These are phyloP conservation scores for Malassezia yamatoensis DNA, from an alignment of 1,284 basidiomycete species.

Conservation along the genomic window DNA sequence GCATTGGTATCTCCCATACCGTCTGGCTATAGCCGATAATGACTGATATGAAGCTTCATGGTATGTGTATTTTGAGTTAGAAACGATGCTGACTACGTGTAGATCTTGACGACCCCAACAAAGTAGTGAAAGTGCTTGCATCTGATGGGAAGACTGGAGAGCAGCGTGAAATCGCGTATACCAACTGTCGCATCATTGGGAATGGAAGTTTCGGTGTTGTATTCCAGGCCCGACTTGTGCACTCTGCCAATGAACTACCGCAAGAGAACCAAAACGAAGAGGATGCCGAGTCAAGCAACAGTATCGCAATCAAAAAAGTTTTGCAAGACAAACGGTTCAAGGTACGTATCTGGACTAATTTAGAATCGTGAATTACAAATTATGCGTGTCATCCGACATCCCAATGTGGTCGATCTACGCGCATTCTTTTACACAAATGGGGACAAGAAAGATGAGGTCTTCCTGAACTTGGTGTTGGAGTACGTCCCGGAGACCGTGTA, in stretches of 20 bases:
- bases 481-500: constrained; percentile 99
- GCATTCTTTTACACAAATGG: constrained; percentile 99
- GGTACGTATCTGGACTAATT: constrained; percentile 53
- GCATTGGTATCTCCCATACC: no score
- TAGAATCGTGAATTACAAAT: constrained; percentile 99
- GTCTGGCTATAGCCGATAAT: background rate
- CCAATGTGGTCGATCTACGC: constrained; percentile 93
- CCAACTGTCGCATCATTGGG: constrained; percentile 94
- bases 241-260: background rate
- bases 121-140: constrained; percentile 85
- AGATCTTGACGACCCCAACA: constrained; percentile 72
- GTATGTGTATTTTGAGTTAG: background rate
- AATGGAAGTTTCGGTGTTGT: constrained; percentile 99
- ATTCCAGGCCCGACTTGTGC: constrained; percentile 60
- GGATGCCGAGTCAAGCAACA: constrained; percentile 51
- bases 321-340: constrained; percentile 99
- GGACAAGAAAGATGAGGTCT: constrained; percentile 99
- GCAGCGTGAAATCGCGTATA: constrained; percentile 80
- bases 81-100: background rate
- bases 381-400: constrained; percentile 94
- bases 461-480: constrained; percentile 97
- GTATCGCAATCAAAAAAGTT: constrained; percentile 99
- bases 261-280: constrained; percentile 15
- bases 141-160: constrained; percentile 88
- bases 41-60: constrained; percentile 14